Evolutionary conservation across 257 asterid genomes (phyloP), one percentile per base, ranked within the genome.

Genomic region (Solanum piurae): DNA sequence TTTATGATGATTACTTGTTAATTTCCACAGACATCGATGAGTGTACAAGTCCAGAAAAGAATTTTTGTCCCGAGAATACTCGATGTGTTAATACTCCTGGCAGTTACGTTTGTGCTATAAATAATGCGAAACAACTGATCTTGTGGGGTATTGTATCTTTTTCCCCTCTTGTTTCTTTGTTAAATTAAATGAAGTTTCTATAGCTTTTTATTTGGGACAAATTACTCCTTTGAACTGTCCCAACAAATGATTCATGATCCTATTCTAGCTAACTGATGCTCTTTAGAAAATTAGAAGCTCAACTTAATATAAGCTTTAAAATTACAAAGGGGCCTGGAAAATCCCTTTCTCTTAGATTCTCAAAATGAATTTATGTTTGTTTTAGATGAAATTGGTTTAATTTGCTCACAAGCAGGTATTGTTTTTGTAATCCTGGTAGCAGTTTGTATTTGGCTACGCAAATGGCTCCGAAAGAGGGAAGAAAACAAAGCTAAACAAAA

Each of bases 401-500:
- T n/a, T 77, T 77, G 21, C 37, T 42, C 37, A 40, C 25, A 77
- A 37, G 85, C 74, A 90, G 90, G 90, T 29, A 84, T 77, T 29
- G 64, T 88, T 46, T 38, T 90, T 88, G 79, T 87, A 1, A 6
- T 86, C 73, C 23, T 86, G 46, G 83, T 76, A 6, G 86, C 85
- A 25, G 5, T 62, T 69, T 49, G 84, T 44, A 5, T 87, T 25
- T 89, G 89, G 90, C 52, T 38, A 37, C 5, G 37, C 82, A 72
- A 58, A 23, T 74, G 87, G 87, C 52, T 83, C 42, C 75, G 85
- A 72, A 76, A 52, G 74, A 83, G 84, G 52, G 88, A 52, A 23
- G 84, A 90, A 14, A 42, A 79, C 7, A 92, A 86, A 66, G 36
- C 38, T 5, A 92, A 88, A 46, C 75, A 88, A 40, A 89, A 86